phyloP scores from a whole-genome alignment of 106 monocot species.

The Apostasia ramifera region DNA sequence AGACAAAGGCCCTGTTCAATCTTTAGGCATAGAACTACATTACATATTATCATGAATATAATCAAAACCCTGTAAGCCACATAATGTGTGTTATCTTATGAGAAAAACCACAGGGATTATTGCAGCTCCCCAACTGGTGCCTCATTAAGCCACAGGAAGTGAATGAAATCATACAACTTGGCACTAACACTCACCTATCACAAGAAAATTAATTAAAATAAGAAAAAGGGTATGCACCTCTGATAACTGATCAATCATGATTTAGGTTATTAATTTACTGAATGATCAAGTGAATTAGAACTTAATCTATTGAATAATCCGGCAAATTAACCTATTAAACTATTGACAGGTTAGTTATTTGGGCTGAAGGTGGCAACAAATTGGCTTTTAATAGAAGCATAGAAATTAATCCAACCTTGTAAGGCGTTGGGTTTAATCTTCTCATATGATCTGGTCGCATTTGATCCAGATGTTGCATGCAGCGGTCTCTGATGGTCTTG shows the following conservation, averaged over 20 bases:
- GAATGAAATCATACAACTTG: slow-evolving; percentile 88
- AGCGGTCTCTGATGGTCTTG: slow-evolving; percentile 49
- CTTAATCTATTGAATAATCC: too few relatives aligned
- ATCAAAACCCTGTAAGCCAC: background rate
- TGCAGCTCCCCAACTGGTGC: slow-evolving; percentile 88
- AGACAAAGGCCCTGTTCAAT: too few relatives aligned
- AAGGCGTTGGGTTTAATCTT: slow-evolving; percentile 88
- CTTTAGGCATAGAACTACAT: too few relatives aligned
- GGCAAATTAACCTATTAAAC: too few relatives aligned
- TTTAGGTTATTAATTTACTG: too few relatives aligned
- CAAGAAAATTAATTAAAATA: background rate
- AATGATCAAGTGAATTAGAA: too few relatives aligned
- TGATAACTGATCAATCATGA: too few relatives aligned
- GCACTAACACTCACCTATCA: slow-evolving; percentile 84
- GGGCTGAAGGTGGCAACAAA: too few relatives aligned
- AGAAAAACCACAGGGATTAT: slow-evolving; percentile 14
- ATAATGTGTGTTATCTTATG: background rate
- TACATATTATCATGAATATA: too few relatives aligned
- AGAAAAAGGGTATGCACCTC: background rate
- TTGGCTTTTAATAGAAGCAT: too few relatives aligned
- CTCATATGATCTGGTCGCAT: slow-evolving; percentile 90
- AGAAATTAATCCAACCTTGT: slow-evolving; percentile 43
- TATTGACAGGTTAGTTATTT: too few relatives aligned
- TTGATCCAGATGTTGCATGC: slow-evolving; percentile 55
- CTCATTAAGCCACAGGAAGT: slow-evolving; percentile 91